Base-by-base conservation (phyloP, 129 eudicot species). In the Centaurea solstitialis region DNA sequence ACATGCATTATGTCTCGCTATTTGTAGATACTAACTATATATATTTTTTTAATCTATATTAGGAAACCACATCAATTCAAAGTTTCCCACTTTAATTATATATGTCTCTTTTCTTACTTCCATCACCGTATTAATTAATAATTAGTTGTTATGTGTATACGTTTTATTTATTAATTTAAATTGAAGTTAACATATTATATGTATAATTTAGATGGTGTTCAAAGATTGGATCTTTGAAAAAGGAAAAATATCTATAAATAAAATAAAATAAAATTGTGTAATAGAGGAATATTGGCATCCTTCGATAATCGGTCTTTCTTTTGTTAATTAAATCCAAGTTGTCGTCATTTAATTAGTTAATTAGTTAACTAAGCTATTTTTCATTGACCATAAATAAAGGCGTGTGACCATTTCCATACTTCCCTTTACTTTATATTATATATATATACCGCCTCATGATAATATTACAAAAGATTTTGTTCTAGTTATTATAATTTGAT, bases 141-240 rank as follows among this genome's bases (percentile, higher is more conserved):
- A 15, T 53, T 53, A 50, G 1, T 50, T 15, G 0, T 4, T 57
- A 57, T 17, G 15, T 45, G 4, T 47, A 12, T 47, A 6, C 13
- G 59, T 47, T 13, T 47, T 47, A 47, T 18, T 50, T 50, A 50
- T 50, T 50, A 50, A 11, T 12, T 2, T 17, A 9, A 69, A 47
- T 45, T 28, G 12, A 47, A 68, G 20, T 9, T 43, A 43, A 28
- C 12, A 47, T 20, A 50, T 47, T 69, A 78, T 69, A 78, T 50
- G 12, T 67, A 78, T 23, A 70, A 70, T 17, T 57, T 17, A 57
- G 64, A 64, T 24, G 35, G 21, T 64, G 66, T 73, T 73, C 68
- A 64, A 80, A 80, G 84, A 73, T 62, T 73, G 79, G 45, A 80
- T 73, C 84, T 73, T 73, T 62, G 74, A 80, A 80, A 39, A 73